These are phyloP conservation scores for Tremella mesenterica DNA, from an alignment of 768 basidiomycete species.

Conservation along the genomic window DNA sequence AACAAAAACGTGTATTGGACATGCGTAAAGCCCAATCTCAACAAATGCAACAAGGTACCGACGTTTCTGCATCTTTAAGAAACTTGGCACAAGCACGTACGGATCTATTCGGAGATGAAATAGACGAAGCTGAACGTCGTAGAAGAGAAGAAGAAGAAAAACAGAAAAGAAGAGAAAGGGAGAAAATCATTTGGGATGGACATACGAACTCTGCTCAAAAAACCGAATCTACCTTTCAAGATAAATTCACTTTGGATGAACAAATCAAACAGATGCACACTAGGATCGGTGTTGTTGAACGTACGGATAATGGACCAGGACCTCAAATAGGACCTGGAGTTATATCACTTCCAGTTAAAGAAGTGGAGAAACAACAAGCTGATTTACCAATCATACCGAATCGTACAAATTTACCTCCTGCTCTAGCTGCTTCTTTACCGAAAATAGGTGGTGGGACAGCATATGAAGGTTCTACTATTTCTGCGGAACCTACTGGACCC, in stretches of 20 bases:
- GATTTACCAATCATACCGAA: background rate
- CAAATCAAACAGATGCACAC: slow-evolving; percentile 96
- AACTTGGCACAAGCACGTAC: slow-evolving; percentile 91
- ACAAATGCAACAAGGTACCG: slow-evolving; percentile 53
- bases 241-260: slow-evolving; percentile 88
- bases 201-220: slow-evolving; percentile 88
- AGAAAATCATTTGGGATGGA: slow-evolving; percentile 97
- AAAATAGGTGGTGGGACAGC: slow-evolving; percentile 47
- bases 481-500: slow-evolving; percentile 78
- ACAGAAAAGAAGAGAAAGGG: slow-evolving; percentile 72
- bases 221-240: slow-evolving; percentile 87
- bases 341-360: background rate
- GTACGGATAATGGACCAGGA: too few species aligned
- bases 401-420: slow-evolving; percentile 49
- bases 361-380: background rate
- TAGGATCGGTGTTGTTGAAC: slow-evolving; percentile 49
- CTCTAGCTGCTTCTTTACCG: slow-evolving; percentile 58
- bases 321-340: slow-evolving; percentile 46
- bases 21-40: slow-evolving; percentile 62
- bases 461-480: slow-evolving; percentile 70
- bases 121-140: slow-evolving; percentile 73
- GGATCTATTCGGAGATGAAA: slow-evolving; percentile 92
- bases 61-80: slow-evolving; percentile 85
- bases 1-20: slow-evolving; percentile 80
- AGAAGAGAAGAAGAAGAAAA: slow-evolving; percentile 74